Base-by-base conservation (phyloP, 176 grass and related monocot genomes). In the Aegilops umbellulata region DNA sequence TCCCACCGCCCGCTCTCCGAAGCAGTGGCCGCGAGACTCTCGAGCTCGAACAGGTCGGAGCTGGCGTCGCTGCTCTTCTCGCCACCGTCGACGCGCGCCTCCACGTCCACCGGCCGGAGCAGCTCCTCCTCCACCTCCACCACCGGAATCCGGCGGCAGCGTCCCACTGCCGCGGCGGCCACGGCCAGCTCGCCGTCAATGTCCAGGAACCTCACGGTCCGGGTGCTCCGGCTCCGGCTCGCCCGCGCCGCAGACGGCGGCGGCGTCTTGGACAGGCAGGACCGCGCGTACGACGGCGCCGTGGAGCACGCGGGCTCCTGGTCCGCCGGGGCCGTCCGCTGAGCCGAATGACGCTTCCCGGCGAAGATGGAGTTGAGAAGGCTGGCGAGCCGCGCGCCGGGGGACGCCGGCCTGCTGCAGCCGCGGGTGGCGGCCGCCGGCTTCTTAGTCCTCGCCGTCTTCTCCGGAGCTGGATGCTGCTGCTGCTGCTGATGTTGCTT, bases 41-140 rank as follows among this genome's bases (percentile, higher is more conserved):
- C 92, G 25, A 98, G 64, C 82, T 98, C 96, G 87, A 95, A 98
- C 79, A 98, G 51, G 84, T 98, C 93, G 5, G 93, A 98, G 86
- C 96, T 98, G 14, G 86, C 89, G 88, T 90, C 93, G 86, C 91
- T 98, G 53, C 76, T 86, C 38, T 74, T 88, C 55, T 92, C 85
- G 42, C 90, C 91, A 1, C 91, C 89, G 38, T 90, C 88, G 10
- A 74, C 86, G 31, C 39, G 68, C 13, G 82, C 81, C 10, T 61
- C 87, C 2, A 68, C 58, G 66, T 88, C 87, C 34, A 62, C 44
- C 26, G 70, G 65, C 8, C 77, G 72, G 44, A 89, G 75, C 29
- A 93, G 78, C 58, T 89, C 87, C 70, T 74, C 92, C 65, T 88
- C 89, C 76, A 90, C 91, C 81, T 86, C 88, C 17, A 86, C 51